These are phyloP conservation scores for Excoecaria agallocha DNA, from an alignment of 345 rosid genomes.

Conservation along the genomic window DNA sequence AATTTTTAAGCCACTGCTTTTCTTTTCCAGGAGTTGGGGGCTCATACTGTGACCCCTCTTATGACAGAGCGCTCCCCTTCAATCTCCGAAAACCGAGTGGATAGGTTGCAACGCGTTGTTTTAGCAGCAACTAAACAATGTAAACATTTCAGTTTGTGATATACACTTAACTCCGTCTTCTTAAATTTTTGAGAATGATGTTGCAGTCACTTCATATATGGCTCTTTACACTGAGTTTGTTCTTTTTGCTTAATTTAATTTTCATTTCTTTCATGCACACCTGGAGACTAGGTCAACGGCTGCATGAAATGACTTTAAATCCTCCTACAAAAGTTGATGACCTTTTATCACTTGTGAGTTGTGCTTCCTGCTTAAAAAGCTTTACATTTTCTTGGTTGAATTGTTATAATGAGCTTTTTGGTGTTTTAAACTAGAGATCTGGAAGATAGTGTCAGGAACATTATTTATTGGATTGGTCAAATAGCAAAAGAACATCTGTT, in stretches of 20 bases:
- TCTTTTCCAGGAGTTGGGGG: conserved; percentile 71
- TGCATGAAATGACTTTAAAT: conserved; percentile 72
- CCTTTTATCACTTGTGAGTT: conserved; percentile 60
- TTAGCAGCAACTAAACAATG: conserved; percentile 88
- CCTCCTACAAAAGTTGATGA: conserved; percentile 56
- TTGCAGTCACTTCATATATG: neutral
- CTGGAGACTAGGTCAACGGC: conserved; percentile 59
- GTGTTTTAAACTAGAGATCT: neutral
- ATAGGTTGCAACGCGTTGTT: conserved; percentile 70
- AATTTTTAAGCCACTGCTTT: conserved; percentile 3
- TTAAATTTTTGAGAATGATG: conserved; percentile 3
- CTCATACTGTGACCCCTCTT: conserved; percentile 77
- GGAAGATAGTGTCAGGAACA: neutral
- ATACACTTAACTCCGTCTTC: neutral
- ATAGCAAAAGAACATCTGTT: neutral
- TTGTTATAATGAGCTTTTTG: conserved; percentile 1
- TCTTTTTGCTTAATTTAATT: neutral
- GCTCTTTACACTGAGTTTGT: neutral
- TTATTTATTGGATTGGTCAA: neutral
- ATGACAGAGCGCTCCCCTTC: conserved; percentile 67
- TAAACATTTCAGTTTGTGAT: conserved; percentile 24
- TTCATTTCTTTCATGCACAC: conserved; percentile 6
- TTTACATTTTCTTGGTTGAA: conserved; percentile 8
- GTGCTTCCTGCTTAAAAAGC: conserved; percentile 25
- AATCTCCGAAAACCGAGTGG: conserved; percentile 73